Conservation (phyloP, 495 filamentous ascomycete species). For the Massariosphaeria phaeospora region DNA sequence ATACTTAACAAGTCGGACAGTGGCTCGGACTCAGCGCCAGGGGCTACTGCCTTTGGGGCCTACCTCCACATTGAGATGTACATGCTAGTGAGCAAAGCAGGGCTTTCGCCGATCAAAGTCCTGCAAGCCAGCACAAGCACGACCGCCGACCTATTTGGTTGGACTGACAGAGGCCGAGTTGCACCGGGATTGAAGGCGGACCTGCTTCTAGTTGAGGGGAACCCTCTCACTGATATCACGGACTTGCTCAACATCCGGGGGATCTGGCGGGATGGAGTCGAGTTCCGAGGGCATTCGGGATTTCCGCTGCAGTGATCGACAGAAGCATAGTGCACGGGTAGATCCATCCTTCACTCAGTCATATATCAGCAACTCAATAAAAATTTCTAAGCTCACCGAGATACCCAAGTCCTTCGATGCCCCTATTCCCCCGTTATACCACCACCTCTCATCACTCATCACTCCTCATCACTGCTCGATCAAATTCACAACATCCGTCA, state of each 20-base stretch:
- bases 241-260: constrained; percentile 37
- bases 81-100: constrained; percentile 37
- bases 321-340: too few species aligned
- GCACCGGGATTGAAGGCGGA: constrained; percentile 36
- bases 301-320: too few species aligned
- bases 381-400: too few species aligned
- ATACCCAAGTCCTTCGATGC: too few species aligned
- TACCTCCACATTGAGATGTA: constrained; percentile 38
- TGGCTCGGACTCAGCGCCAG: constrained; percentile 38
- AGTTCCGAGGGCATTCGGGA: too few species aligned
- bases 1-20: constrained; percentile 9
- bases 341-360: too few species aligned
- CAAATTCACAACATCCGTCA: constrained; percentile 9
- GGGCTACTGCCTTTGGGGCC: constrained; percentile 39
- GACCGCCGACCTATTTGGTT: constrained; percentile 35
- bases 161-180: constrained; percentile 37
- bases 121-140: constrained; percentile 35
- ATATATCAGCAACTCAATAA: too few species aligned
- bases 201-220: constrained; percentile 38
- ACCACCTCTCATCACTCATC: too few species aligned
- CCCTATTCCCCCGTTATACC: too few species aligned
- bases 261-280: constrained; percentile 38
- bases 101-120: constrained; percentile 38
- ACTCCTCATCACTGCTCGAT: too few species aligned
- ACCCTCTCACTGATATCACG: constrained; percentile 40